These are phyloP conservation scores for Tylopilus vinaceipallidus DNA, from an alignment of 768 basidiomycete genomes.

Conservation along the genomic window DNA sequence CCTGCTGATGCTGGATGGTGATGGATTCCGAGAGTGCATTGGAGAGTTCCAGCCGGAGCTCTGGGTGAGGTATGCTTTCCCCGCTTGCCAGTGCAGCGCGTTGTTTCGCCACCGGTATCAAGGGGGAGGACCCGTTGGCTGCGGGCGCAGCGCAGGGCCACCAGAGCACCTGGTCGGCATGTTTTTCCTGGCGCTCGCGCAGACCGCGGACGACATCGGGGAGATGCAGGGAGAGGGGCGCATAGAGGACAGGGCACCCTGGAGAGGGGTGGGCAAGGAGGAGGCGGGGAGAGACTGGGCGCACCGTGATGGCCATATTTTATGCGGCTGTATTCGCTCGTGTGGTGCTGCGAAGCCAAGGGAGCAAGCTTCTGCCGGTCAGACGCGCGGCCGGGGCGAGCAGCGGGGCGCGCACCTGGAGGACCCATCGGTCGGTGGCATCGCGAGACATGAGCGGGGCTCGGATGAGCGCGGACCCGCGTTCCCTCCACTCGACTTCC, in stretches of 20 bases:
- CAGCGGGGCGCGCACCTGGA: slow-evolving; percentile 15
- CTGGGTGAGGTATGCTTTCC: slow-evolving; percentile 14
- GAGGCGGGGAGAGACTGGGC: neutral
- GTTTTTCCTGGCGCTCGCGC: slow-evolving; percentile 47
- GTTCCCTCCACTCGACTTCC: neutral
- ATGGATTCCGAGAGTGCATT: slow-evolving; percentile 53
- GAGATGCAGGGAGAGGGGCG: slow-evolving; percentile 59
- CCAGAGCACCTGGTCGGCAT: slow-evolving; percentile 43
- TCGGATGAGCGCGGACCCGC: too few species aligned
- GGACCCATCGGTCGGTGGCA: slow-evolving; percentile 22
- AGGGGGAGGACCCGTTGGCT: slow-evolving; percentile 1
- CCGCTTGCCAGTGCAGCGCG: slow-evolving; percentile 23
- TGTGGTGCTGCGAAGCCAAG: slow-evolving; percentile 74
- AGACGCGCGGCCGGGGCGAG: neutral
- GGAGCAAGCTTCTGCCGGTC: slow-evolving; percentile 40
- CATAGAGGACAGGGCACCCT: slow-evolving; percentile 60
- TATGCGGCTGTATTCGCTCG: slow-evolving; percentile 64
- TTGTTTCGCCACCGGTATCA: slow-evolving; percentile 23
- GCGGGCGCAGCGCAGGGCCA: slow-evolving; percentile 37
- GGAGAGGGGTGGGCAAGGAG: slow-evolving; percentile 2
- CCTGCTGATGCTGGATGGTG: slow-evolving; percentile 4
- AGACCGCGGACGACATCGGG: slow-evolving; percentile 58
- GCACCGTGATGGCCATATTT: slow-evolving; percentile 58
- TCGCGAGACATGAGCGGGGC: too few species aligned
- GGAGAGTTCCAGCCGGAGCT: slow-evolving; percentile 48